Conservation (phyloP, 1,284 basidiomycete genomes). For the Hemileia vastatrix region DNA sequence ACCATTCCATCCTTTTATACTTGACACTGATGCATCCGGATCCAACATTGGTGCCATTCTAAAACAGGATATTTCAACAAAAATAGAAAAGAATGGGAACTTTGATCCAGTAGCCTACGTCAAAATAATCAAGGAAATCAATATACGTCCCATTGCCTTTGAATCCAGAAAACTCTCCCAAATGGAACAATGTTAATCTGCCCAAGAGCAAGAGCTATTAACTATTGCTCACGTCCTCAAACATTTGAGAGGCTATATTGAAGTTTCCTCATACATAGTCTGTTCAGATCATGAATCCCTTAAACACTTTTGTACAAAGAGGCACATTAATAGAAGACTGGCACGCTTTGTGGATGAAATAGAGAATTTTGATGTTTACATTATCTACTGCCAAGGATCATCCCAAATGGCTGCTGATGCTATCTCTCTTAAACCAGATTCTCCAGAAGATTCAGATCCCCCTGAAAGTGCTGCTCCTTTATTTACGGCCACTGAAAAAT, state of each 20-base stretch:
- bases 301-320: constrained; percentile 1
- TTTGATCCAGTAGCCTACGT: no score
- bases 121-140: no score
- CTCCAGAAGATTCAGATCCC: not conserved
- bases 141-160: no score
- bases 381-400: not conserved
- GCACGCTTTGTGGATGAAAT: constrained; percentile 2
- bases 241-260: constrained; percentile 3
- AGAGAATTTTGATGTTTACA: not conserved
- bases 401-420: not conserved
- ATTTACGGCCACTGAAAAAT: no score
- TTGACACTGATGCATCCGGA: no score
- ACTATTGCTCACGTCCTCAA: constrained; percentile 1
- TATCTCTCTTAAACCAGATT: not conserved
- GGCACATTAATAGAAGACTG: not conserved
- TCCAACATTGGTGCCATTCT: no score
- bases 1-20: no score
- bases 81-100: no score
- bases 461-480: not conserved
- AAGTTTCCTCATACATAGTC: not conserved
- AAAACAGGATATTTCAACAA: no score
- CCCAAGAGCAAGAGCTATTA: not conserved
- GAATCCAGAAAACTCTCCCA: no score
- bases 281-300: not conserved
- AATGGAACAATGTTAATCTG: no score